phyloP scores from a whole-genome alignment of 805 yeast species.

The Schwanniomyces occidentalis region DNA sequence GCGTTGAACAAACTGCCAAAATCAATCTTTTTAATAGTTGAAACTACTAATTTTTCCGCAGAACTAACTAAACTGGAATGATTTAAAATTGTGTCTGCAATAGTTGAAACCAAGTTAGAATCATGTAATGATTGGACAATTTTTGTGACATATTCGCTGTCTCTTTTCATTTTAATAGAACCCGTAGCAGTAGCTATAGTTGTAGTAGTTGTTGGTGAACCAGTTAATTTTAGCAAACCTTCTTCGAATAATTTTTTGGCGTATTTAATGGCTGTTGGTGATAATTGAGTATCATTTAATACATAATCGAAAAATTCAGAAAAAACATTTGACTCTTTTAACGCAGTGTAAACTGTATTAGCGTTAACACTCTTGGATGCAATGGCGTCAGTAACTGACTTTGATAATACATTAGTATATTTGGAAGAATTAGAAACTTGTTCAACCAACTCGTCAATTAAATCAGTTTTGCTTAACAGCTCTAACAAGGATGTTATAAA shows the following conservation, averaged over 20 bases:
- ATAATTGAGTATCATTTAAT: constrained; percentile 15
- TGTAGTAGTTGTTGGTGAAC: no score
- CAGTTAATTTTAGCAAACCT: no score
- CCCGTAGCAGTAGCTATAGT: no score
- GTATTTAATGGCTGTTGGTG: constrained; percentile 11
- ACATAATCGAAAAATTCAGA: constrained; percentile 16
- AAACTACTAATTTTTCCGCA: constrained; percentile 18
- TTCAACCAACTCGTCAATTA: constrained; percentile 16
- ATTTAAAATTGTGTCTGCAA: constrained; percentile 23
- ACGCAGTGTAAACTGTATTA: constrained; percentile 11
- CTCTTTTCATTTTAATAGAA: constrained; percentile 7
- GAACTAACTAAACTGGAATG: constrained; percentile 19
- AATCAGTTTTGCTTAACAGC: constrained; percentile 15
- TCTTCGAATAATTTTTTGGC: constrained; percentile 17
- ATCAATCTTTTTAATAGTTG: constrained; percentile 22
- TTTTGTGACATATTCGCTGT: constrained; percentile 15
- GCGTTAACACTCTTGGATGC: constrained; percentile 14
- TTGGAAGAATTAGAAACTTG: constrained; percentile 17
- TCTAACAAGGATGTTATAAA: constrained; percentile 14
- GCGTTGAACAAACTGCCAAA: constrained; percentile 20
- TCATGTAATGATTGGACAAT: constrained; percentile 21
- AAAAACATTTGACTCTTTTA: constrained; percentile 11
- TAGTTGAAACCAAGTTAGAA: constrained; percentile 22
- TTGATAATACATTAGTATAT: constrained; percentile 13
- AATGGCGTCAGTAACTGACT: constrained; percentile 14